phyloP scores from a whole-genome alignment of 31 red algal species.

The Porphyra umbilicalis region DNA sequence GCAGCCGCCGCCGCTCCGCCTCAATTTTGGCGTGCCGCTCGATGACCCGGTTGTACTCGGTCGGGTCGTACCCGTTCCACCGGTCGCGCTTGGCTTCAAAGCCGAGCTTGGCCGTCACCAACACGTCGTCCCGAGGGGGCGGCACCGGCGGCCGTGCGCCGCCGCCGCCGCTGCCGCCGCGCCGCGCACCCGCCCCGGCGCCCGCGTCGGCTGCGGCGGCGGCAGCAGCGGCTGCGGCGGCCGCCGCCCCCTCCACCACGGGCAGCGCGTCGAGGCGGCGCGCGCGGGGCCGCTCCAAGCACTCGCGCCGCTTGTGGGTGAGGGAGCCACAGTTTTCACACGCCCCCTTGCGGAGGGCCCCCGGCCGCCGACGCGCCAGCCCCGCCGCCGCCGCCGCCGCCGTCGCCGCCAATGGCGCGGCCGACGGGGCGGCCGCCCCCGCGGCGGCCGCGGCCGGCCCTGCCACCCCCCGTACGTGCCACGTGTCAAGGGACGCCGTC shows the following conservation, averaged over 20 bases:
- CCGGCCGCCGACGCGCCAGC: not conserved
- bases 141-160: not conserved
- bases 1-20: conserved; percentile 11
- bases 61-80: conserved; percentile 83
- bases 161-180: not conserved
- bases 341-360: conserved; percentile 43
- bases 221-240: too few species aligned
- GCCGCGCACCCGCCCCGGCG: not conserved
- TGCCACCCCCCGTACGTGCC: conserved; percentile 9
- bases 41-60: conserved; percentile 36
- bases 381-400: not conserved
- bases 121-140: conserved; percentile 56
- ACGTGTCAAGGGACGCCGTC: not conserved
- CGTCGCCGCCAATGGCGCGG: not conserved
- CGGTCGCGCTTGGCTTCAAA: conserved; percentile 86
- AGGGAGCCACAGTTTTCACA: conserved; percentile 83
- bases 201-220: too few species aligned
- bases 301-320: conserved; percentile 66
- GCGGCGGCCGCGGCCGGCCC: not conserved
- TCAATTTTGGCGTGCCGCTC: conserved; percentile 32
- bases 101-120: conserved; percentile 51
- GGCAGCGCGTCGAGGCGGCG: conserved; percentile 2
- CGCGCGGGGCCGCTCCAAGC: conserved; percentile 69
- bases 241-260: too few species aligned
- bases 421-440: not conserved